Evolutionary conservation across 2,329 filamentous ascomycete species (phyloP), one percentile per base, ranked within the genome.

Genomic region (Cryphonectria carpinicola): DNA sequence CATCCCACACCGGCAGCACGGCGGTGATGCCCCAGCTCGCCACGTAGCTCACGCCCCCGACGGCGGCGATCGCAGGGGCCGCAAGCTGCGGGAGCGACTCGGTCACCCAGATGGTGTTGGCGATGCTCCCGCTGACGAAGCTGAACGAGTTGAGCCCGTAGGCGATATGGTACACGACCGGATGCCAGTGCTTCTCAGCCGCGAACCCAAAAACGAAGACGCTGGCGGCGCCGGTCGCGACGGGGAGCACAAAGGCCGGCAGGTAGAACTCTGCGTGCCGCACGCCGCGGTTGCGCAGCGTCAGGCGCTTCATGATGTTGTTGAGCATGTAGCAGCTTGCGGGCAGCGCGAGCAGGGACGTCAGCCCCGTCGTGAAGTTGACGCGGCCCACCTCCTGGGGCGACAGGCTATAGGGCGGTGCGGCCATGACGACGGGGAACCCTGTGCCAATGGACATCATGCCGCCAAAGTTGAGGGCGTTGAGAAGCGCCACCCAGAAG

Each of bases 241-340:
- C 69, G 11, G 76, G 73, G 5, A 76, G 72, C 14, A 75, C 52
- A 49, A 76, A 77, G 7, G 73, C 75, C 19, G 74, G 71, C 2
- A 77, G 73, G 64, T 76, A 76, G 69, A 74, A 75, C 66, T 77
- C 76, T 6, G 76, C 76, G 52, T 77, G 75, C 19, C 76, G 74
- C 28, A 76, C 56, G 7, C 76, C 76, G 19, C 71, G 71, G 71
- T 73, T 76, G 46, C 76, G 74, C 32, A 74, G 68, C 1, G 76
- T 75, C 32, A 76, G 69, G 54, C 68, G 67, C 58, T 74, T 73
- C 32, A 75, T 76, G n/a, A 76, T 58, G 65, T 71, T 70, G 41
- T 71, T 63, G n/a, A 72, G 73, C 46, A 74, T 66, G 67, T 67
- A 65, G 35, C 65, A 71, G 14, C 67, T 60, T 4, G 72, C 70